Evolutionary conservation across 2,329 filamentous ascomycete species (phyloP).

Genomic region (Periconia macrospinosa): DNA sequence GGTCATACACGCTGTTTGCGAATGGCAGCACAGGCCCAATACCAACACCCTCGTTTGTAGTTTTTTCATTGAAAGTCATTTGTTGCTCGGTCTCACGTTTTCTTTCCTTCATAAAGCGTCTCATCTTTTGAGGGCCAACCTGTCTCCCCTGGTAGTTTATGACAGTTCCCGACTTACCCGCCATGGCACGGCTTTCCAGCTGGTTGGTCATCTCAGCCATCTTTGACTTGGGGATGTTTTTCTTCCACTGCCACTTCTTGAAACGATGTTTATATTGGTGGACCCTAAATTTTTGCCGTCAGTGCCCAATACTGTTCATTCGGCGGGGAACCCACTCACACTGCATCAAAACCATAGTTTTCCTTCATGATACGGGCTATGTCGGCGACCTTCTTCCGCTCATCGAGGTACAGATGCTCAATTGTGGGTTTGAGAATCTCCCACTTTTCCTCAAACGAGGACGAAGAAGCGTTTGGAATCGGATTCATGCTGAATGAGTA

Average conservation of each 20-base stretch:
- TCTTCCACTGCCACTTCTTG: slow-evolving; percentile 35
- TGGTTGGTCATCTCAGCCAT: slow-evolving; percentile 18
- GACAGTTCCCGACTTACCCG: slow-evolving; percentile 12
- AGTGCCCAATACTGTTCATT: too few relatives aligned
- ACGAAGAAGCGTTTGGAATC: not conserved
- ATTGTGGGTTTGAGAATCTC: slow-evolving; percentile 14
- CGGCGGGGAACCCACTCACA: not conserved
- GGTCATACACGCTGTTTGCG: slow-evolving; percentile 18
- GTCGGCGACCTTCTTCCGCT: slow-evolving; percentile 13
- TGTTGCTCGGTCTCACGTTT: slow-evolving; percentile 8
- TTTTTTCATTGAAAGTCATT: not conserved
- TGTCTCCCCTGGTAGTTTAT: slow-evolving; percentile 25
- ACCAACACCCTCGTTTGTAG: not conserved
- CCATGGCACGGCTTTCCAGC: slow-evolving; percentile 14
- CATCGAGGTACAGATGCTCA: slow-evolving; percentile 13
- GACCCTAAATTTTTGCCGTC: slow-evolving; percentile 17
- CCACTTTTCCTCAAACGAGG: slow-evolving; percentile 10
- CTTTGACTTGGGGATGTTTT: slow-evolving; percentile 24
- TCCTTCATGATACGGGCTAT: slow-evolving; percentile 13
- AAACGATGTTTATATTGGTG: slow-evolving; percentile 39
- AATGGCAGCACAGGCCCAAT: slow-evolving; percentile 11
- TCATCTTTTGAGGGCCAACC: slow-evolving; percentile 28
- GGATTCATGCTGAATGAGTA: not conserved
- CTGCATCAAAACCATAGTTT: slow-evolving; percentile 14
- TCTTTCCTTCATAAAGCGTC: slow-evolving; percentile 23